Evolutionary conservation across 2,329 filamentous ascomycete species (phyloP), one percentile per base, ranked within the genome.

Genomic region (Alternaria sp.): DNA sequence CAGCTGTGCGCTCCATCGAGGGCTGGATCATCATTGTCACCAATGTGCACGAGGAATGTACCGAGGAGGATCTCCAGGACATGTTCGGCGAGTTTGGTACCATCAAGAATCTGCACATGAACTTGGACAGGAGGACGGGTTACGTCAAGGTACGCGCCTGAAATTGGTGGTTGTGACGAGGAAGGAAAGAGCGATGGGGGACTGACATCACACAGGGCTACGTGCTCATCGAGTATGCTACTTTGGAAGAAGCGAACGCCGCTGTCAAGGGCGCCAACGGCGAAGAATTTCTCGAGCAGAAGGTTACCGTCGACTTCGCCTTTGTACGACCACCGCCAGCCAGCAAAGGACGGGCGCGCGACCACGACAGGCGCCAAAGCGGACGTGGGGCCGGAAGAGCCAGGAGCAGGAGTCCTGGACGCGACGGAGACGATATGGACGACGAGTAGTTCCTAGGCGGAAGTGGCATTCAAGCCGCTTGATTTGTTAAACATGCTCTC

Each of bases 21-120:
- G 92, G 93, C 71, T 96, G 93, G 93, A 96, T 96, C 80, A 85
- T 96, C 74, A 89, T 93, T 67, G 92, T 92, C 69, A 94, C 92
- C 56, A 96, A 96, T 75, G 90, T 96, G 32, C 92, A 96, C 82
- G 92, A 96, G 77, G 92, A 96, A 80, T 91, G 92, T 54, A 91
- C 90, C 71, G 92, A 96, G 81, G 92, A 96, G 83, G 90, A 92
- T 49, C 80, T 96, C 60, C 91, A 91, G 74, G 93, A 96, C 79
- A 86, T 89, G 79, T 96, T 96, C 79, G 91, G 89, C 74, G 92
- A 96, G 73, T 96, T 87, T 76, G 93, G 93, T 72, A 91, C 95
- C 81, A 93, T 96, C 75, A 93, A 93, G 86, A 96, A 96, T 76
- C 78, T 95, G 76, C 92, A 96, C 76, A 81, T 96, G 77, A 96